phyloP scores from a whole-genome alignment of 768 basidiomycete genomes.

The Suillus placidus region DNA sequence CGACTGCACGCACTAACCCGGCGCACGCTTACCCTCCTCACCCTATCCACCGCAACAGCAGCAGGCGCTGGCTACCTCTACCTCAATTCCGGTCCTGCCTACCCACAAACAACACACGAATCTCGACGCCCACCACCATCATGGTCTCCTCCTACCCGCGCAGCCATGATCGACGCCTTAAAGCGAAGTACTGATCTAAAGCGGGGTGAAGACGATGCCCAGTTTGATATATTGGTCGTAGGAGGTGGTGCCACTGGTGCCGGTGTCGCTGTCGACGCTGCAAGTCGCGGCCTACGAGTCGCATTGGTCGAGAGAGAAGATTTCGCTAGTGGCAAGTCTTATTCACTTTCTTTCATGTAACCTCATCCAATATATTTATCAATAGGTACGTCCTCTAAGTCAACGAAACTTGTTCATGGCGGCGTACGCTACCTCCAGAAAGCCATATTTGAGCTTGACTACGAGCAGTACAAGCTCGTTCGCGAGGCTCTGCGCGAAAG shows the following conservation, averaged over 20 bases:
- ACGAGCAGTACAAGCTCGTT: constrained; percentile 96
- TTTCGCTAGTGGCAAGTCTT: constrained; percentile 75
- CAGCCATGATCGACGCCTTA: constrained; percentile 65
- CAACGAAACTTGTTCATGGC: constrained; percentile 97
- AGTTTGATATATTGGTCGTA: constrained; percentile 79
- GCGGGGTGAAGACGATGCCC: constrained; percentile 45
- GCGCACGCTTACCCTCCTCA: constrained; percentile 53
- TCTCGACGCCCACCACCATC: constrained; percentile 73
- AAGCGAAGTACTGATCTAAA: constrained; percentile 19
- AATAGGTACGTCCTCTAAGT: constrained; percentile 92
- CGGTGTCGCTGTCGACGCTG: constrained; percentile 95
- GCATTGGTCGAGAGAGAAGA: constrained; percentile 93
- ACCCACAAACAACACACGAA: constrained; percentile 63
- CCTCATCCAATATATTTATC: not conserved
- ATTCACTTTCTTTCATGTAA: not conserved
- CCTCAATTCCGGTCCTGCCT: constrained; percentile 72
- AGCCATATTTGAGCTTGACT: constrained; percentile 92
- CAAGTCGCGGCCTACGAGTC: constrained; percentile 87
- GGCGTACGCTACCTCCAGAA: constrained; percentile 98
- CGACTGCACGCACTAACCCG: constrained; percentile 50
- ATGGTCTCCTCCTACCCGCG: constrained; percentile 76
- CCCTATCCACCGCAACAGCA: constrained; percentile 54
- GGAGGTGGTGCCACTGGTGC: constrained; percentile 97
- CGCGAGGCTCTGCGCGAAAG: constrained; percentile 94
- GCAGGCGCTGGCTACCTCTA: constrained; percentile 69